Evolutionary conservation across 2,329 filamentous ascomycete species (phyloP).

Genomic region (Aureobasidium sp.): DNA sequence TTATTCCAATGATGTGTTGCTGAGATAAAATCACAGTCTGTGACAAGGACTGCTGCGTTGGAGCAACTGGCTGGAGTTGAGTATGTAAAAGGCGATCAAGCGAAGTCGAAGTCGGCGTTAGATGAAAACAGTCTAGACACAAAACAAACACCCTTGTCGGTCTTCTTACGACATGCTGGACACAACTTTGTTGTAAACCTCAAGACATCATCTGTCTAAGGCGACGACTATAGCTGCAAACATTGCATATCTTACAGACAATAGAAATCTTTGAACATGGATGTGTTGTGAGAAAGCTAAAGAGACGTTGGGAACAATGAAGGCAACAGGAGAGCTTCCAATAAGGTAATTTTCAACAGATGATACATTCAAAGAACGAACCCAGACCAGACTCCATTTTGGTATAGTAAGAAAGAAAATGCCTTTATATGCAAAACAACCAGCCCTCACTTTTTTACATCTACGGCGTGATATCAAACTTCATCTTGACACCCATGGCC

Average conservation of each 20-base stretch:
- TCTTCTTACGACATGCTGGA: neutral
- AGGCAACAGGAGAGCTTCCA: neutral
- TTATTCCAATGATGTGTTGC: neutral
- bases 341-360: neutral
- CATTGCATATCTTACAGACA: neutral
- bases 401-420: slow-evolving; percentile 9
- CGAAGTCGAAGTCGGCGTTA: neutral
- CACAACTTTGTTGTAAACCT: neutral
- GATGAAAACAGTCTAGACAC: neutral
- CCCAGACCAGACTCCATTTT: slow-evolving; percentile 9
- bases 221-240: neutral
- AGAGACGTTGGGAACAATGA: neutral
- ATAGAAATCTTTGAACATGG: neutral
- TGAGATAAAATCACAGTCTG: neutral
- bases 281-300: neutral
- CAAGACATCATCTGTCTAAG: neutral
- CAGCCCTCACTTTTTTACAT: neutral
- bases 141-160: neutral
- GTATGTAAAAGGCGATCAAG: neutral
- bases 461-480: slow-evolving; percentile 64
- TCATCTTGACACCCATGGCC: slow-evolving; percentile 92
- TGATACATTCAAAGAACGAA: neutral
- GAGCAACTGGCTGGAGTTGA: neutral
- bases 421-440: neutral
- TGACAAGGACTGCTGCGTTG: neutral